Evolutionary conservation across 2,329 filamentous ascomycete species (phyloP), one percentile per base, ranked within the genome.

Genomic region (Coniosporium tulheliwenetii): DNA sequence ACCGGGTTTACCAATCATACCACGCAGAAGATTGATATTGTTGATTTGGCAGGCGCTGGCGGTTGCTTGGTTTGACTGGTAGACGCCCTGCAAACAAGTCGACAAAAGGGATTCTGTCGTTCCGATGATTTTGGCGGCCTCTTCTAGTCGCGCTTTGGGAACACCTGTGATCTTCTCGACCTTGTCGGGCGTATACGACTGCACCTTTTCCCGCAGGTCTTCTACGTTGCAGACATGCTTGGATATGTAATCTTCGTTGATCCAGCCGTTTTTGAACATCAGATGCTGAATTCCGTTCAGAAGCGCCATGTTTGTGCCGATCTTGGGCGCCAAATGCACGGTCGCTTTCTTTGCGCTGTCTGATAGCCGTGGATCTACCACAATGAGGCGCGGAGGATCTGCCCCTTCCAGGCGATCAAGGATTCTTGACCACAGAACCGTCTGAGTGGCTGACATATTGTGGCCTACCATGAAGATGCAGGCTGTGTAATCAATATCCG

Each of bases 31-130:
- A 38, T 61, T 61, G 50, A 63, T 61, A 43, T 62, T 63, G 47
- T 63, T 62, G 45, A 63, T 59, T 43, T 60, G 57, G 43, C 59
- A 62, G 1, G 59, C 58, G 39, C 50, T 53, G 2, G 60, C 58
- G 3, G 60, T 62, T n/a, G 57, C 57, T 43, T 62, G 60, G 47
- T 62, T 58, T 1, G 58, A 60, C 44, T 62, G 59, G 41, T 63
- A 63, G 5, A 63, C 60, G 3, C 60, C 60, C 43, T 62, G 60
- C 1, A 63, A 44, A 1, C 56, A 57, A 3, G 59, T 61, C 2
- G 59, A 63, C 8, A 62, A 45, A 2, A 63, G 48, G 15, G 46
- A 54, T 9, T 43, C 45, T 0, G 53, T 46, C 5, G 50, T 58
- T 7, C 58, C 57, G 3, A 62, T 48, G 34, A 62, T 56, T 15